Evolutionary conservation across 2,329 filamentous ascomycete species (phyloP), one percentile per base, ranked within the genome.

Genomic region (Colletotrichum godetiae): DNA sequence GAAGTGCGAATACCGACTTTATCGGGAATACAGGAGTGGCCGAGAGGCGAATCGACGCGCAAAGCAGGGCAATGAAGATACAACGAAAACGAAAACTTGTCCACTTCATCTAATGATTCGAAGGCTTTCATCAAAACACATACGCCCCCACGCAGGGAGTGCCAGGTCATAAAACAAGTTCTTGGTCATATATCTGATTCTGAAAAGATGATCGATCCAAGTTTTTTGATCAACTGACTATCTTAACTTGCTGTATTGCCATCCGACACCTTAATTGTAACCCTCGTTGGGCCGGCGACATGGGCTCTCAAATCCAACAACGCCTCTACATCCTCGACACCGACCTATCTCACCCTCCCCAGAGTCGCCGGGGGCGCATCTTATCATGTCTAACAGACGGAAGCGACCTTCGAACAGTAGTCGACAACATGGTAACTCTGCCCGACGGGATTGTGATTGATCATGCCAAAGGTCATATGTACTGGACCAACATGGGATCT

Each of bases 281-380:
- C 4, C 4, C 13, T 42, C 4, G 4, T 12, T 42, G 4, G 1
- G 15, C 6, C 7, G 15, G 37, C 37, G 10, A 42, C 37, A 69
- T 69, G 67, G 60, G 53, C 6, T 69, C 67, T 24, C 59, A 65
- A 22, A 46, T 42, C 10, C 53, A 69, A 53, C 59, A 65, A 15
- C 52, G 67, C 15, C 67, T 69, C 19, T 65, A 65, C 60, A 69
- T 69, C 27, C 67, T 69, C 5, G 67, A 69, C 35, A 69, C 67
- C 11, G 60, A 69, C 29, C 31, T 65, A 22, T 69, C 60, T 10
- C 60, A 59, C 15, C 67, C 60, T 8, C 13, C n/a, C 7, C 4
- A 65, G 5, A 59, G 19, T 27, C 60, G 67, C 5, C 49, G 11
- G 3, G 67, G 67, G 5, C 59, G 67, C 13, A 65, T 69, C 15